phyloP scores from a whole-genome alignment of 768 basidiomycete genomes.

The Clitopilus hobsonii region DNA sequence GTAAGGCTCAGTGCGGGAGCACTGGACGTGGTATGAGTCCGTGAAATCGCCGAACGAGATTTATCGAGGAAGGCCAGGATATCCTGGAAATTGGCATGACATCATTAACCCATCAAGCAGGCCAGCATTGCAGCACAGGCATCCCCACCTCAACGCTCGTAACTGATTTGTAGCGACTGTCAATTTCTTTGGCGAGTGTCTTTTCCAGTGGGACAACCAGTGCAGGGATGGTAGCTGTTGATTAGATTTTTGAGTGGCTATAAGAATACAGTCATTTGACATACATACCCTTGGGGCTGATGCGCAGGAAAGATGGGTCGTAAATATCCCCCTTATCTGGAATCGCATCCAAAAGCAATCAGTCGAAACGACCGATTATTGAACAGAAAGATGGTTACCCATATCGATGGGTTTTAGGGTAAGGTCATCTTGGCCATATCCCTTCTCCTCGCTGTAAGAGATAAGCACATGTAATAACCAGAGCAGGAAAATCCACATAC shows the following conservation, averaged over 20 bases:
- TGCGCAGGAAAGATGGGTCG: slow-evolving; percentile 64
- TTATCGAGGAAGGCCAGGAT: slow-evolving; percentile 82
- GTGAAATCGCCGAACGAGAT: slow-evolving; percentile 66
- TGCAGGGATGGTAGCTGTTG: slow-evolving; percentile 73
- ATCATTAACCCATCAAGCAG: slow-evolving; percentile 3
- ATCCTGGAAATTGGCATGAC: slow-evolving; percentile 33
- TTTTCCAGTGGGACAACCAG: slow-evolving; percentile 80
- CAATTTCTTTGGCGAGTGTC: slow-evolving; percentile 62
- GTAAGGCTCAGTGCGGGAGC: slow-evolving; percentile 74
- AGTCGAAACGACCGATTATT: not conserved
- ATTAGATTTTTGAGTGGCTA: not conserved
- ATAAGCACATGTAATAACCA: slow-evolving; percentile 8
- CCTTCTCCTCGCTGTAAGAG: slow-evolving; percentile 62
- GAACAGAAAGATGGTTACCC: slow-evolving; percentile 24
- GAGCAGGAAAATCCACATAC: slow-evolving; percentile 29
- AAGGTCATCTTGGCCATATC: slow-evolving; percentile 79
- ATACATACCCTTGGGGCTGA: slow-evolving; percentile 67
- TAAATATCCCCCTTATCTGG: slow-evolving; percentile 79
- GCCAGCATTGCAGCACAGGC: not conserved
- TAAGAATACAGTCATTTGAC: not conserved
- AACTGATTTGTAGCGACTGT: slow-evolving; percentile 78
- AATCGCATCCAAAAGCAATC: not conserved
- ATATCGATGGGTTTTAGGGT: slow-evolving; percentile 55
- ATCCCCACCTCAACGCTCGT: slow-evolving; percentile 61
- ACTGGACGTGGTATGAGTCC: slow-evolving; percentile 62